Percentiles rank a stretch among this genome's conserved stretches.
Conservation (phyloP, 768 basidiomycete genomes). For the Ramaria sp. region DNA sequence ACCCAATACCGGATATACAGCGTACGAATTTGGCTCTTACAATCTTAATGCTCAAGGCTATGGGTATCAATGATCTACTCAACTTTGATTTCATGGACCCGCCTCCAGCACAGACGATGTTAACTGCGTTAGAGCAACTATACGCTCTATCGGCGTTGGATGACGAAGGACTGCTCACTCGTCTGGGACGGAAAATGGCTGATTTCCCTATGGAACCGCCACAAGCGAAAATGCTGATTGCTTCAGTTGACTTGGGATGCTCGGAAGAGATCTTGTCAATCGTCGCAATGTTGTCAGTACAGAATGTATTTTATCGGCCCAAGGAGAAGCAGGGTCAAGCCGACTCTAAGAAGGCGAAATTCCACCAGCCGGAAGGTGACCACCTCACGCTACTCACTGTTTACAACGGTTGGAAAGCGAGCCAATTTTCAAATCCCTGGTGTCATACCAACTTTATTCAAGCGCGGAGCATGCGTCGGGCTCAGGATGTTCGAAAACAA, state of each 20-base stretch:
- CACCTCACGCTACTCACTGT: constrained; percentile 87
- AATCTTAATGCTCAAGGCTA: constrained; percentile 92
- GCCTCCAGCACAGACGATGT: constrained; percentile 91
- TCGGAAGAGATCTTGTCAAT: constrained; percentile 97
- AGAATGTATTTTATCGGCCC: constrained; percentile 96
- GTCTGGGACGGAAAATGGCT: constrained; percentile 96
- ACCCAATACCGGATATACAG: constrained; percentile 96
- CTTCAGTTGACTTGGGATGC: constrained; percentile 93
- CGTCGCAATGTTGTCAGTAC: constrained; percentile 95
- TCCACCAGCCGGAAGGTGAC: constrained; percentile 98
- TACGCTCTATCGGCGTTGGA: constrained; percentile 95
- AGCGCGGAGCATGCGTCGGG: constrained; percentile 91
- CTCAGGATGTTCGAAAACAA: constrained; percentile 97
- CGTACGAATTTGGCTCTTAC: constrained; percentile 87
- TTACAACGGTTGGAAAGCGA: constrained; percentile 97
- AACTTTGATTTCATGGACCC: constrained; percentile 99
- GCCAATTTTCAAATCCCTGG: constrained; percentile 97
- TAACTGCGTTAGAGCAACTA: constrained; percentile 88
- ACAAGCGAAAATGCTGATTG: constrained; percentile 95
- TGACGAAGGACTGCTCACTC: constrained; percentile 90
- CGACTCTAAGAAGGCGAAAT: constrained; percentile 99
- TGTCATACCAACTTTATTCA: constrained; percentile 99
- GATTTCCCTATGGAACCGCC: constrained; percentile 99
- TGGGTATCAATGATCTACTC: constrained; percentile 96
- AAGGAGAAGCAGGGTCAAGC: constrained; percentile 99